These are phyloP conservation scores for Nicotiana obtusifolia DNA, from an alignment of 257 asterid species.

Conservation along the genomic window DNA sequence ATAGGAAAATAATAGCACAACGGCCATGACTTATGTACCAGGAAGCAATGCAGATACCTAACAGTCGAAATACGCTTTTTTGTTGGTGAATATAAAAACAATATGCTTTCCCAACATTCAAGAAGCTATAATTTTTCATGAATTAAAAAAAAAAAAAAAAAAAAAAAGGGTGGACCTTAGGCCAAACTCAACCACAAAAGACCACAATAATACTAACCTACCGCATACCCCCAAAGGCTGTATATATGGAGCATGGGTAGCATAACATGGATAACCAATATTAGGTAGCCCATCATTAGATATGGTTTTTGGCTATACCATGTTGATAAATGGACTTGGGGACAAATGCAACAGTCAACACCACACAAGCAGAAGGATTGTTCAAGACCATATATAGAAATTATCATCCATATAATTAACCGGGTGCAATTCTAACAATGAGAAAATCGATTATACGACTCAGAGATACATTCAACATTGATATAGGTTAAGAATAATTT, in stretches of 20 bases:
- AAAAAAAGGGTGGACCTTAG: too few relatives aligned
- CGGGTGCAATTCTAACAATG: not conserved
- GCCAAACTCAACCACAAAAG: too few relatives aligned
- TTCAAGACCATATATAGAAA: not conserved
- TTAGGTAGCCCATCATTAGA: not conserved
- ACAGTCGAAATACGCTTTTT: not conserved
- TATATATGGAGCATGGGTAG: not conserved
- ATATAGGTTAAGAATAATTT: not conserved
- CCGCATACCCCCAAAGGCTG: too few relatives aligned
- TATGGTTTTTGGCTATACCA: not conserved
- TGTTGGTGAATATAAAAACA: not conserved
- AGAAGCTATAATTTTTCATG: not conserved
- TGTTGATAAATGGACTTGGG: not conserved
- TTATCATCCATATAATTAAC: not conserved
- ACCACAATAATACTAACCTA: not conserved
- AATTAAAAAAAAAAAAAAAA: too few relatives aligned
- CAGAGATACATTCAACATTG: not conserved
- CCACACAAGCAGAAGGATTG: not conserved
- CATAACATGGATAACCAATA: not conserved
- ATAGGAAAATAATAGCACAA: not conserved
- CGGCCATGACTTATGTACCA: not conserved
- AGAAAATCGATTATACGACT: not conserved
- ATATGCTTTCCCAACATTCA: not conserved
- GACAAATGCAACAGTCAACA: not conserved
- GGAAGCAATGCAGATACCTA: not conserved